phyloP scores from a whole-genome alignment of 225 moss, liverwort and hornwort species.

The Physcomitrellopsis africana region DNA sequence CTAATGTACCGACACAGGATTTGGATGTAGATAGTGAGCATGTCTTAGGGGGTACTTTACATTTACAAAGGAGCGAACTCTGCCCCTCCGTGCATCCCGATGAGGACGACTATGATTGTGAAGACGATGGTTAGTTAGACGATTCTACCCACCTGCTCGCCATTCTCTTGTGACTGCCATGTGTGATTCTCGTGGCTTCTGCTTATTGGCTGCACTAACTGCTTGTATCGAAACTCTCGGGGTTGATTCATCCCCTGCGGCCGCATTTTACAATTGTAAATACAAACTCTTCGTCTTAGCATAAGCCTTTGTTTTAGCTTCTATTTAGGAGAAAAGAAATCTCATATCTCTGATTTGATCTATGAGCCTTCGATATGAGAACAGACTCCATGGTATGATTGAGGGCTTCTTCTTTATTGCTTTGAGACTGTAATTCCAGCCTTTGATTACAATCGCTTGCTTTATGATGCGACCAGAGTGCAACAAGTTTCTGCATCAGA shows the following conservation, averaged over 20 bases:
- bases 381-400: not conserved
- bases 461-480: too few species aligned
- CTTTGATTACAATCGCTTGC: too few species aligned
- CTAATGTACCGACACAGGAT: conserved; percentile 15
- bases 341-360: not conserved
- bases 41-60: conserved; percentile 58
- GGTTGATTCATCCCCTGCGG: conserved; percentile 43
- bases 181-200: conserved; percentile 36
- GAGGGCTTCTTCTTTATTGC: too few species aligned
- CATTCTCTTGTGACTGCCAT: conserved; percentile 30
- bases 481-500: too few species aligned
- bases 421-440: too few species aligned
- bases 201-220: conserved; percentile 14
- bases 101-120: conserved; percentile 95
- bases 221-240: conserved; percentile 30
- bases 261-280: conserved; percentile 26
- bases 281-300: conserved; percentile 22
- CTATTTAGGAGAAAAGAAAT: not conserved
- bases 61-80: conserved; percentile 66
- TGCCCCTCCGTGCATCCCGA: conserved; percentile 64
- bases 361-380: not conserved
- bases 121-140: conserved; percentile 74
- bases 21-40: conserved; percentile 68
- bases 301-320: conserved; percentile 5
- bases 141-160: conserved; percentile 24